Percentiles rank a stretch among this genome's conserved stretches.
Evolutionary conservation across 495 filamentous ascomycete genomes (phyloP).

Genomic region (Pseudoneurospora amorphoporcata): DNA sequence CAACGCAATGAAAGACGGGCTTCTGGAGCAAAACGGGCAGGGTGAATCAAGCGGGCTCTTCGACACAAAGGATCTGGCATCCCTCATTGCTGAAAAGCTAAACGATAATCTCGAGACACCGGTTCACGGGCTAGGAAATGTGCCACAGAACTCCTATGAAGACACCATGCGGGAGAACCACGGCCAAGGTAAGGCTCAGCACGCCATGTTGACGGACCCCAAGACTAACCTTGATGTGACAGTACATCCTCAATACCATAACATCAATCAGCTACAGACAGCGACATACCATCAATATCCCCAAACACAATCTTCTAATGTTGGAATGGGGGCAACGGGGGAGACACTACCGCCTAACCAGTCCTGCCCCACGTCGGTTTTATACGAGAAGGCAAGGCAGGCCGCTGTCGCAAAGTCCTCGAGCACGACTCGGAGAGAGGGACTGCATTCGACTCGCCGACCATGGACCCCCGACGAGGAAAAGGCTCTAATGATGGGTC

Average conservation of each 20-base stretch:
- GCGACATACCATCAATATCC: conserved; percentile 14
- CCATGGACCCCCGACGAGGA: conserved; percentile 91
- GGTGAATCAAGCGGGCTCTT: conserved; percentile 3
- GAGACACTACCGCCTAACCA: conserved; percentile 53
- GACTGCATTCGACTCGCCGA: conserved; percentile 70
- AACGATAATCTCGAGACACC: conserved; percentile 5
- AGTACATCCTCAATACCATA: conserved; percentile 12
- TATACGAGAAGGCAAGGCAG: conserved; percentile 74
- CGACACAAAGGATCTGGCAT: conserved; percentile 14
- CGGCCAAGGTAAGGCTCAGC: background rate
- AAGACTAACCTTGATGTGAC: background rate
- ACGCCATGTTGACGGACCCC: conserved; percentile 6
- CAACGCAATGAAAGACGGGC: conserved; percentile 3
- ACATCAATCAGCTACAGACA: conserved; percentile 8
- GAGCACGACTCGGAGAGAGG: conserved; percentile 60
- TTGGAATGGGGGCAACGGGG: background rate
- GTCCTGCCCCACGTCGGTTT: conserved; percentile 62
- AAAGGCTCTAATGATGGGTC: conserved; percentile 80
- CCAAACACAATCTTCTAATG: conserved; percentile 1
- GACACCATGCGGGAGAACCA: background rate
- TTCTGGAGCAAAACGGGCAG: background rate
- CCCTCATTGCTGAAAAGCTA: conserved; percentile 17
- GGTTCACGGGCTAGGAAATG: conserved; percentile 9
- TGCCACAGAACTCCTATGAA: background rate
- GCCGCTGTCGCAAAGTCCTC: conserved; percentile 74